These are phyloP conservation scores for Aspergillus hiratsukae DNA, from an alignment of 2,329 filamentous ascomycete species.

Conservation along the genomic window DNA sequence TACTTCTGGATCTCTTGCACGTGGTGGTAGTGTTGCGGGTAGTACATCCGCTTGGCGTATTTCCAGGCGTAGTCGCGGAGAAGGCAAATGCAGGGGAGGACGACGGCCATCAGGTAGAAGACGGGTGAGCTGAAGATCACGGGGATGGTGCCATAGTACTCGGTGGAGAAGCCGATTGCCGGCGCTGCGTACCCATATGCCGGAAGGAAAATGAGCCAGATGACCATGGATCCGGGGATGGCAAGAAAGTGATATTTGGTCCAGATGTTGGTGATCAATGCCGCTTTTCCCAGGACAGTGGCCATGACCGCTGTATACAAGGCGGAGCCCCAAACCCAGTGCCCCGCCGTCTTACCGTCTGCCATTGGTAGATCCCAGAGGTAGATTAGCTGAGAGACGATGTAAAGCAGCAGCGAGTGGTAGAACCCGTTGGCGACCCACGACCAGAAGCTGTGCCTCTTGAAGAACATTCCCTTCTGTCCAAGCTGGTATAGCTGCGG, in stretches of 20 bases:
- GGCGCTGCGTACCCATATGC: slow-evolving; percentile 84
- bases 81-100: slow-evolving; percentile 75
- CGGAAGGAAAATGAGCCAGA: slow-evolving; percentile 89
- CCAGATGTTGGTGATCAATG: slow-evolving; percentile 94
- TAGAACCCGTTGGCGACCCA: slow-evolving; percentile 96
- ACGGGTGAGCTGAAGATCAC: slow-evolving; percentile 73
- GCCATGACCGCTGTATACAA: slow-evolving; percentile 90
- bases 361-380: slow-evolving; percentile 70
- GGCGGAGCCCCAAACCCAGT: slow-evolving; percentile 98
- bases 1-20: slow-evolving; percentile 99
- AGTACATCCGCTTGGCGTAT: slow-evolving; percentile 96
- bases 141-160: slow-evolving; percentile 81
- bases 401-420: slow-evolving; percentile 90
- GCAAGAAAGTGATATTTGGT: slow-evolving; percentile 96
- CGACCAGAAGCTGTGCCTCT: slow-evolving; percentile 81
- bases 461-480: slow-evolving; percentile 91
- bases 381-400: slow-evolving; percentile 77
- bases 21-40: slow-evolving; percentile 91
- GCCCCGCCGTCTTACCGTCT: slow-evolving; percentile 78
- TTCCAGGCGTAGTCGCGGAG: slow-evolving; percentile 93
- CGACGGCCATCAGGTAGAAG: slow-evolving; percentile 88
- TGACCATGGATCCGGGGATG: slow-evolving; percentile 84
- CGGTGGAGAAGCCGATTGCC: slow-evolving; percentile 71
- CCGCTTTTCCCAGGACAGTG: slow-evolving; percentile 91
- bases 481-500: slow-evolving; percentile 92